These are phyloP conservation scores for Datisca glomerata DNA, from an alignment of 306 rosid genomes.

Conservation along the genomic window DNA sequence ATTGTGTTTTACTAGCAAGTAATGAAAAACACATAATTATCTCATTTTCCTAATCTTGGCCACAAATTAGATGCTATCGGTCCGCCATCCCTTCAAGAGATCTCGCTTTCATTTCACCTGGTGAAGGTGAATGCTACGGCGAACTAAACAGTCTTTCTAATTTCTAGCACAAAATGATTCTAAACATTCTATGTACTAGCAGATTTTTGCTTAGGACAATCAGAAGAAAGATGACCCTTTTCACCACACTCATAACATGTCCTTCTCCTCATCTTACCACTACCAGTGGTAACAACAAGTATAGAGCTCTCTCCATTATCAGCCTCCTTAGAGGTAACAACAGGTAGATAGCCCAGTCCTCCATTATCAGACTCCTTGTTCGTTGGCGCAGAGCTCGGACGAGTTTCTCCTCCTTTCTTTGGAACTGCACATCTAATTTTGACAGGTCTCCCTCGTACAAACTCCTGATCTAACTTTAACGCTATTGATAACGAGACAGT, in stretches of 20 bases:
- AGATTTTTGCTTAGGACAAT: constrained; percentile 52
- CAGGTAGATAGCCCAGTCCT: too few species aligned
- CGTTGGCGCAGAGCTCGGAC: constrained; percentile 13
- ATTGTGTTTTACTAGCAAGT: too few species aligned
- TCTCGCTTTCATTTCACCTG: too few species aligned
- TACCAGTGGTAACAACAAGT: constrained; percentile 1
- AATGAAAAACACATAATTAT: too few species aligned
- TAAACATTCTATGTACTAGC: constrained; percentile 11
- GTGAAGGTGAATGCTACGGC: too few species aligned
- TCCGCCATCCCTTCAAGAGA: too few species aligned
- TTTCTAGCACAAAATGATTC: too few species aligned
- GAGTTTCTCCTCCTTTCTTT: constrained; percentile 28
- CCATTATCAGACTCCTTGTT: neutral
- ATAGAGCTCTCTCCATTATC: too few species aligned
- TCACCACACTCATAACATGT: constrained; percentile 80
- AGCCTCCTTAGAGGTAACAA: too few species aligned
- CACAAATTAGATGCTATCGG: too few species aligned
- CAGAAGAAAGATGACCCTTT: constrained; percentile 69
- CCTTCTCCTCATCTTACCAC: constrained; percentile 70
- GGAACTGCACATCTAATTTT: constrained; percentile 83
- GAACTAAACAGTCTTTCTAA: too few species aligned
- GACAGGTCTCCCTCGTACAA: constrained; percentile 52
- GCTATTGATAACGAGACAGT: constrained; percentile 50
- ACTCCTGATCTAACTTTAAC: constrained; percentile 55
- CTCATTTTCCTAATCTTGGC: too few species aligned